Base-by-base conservation (phyloP, 768 basidiomycete genomes). In the Mycena floridula region DNA sequence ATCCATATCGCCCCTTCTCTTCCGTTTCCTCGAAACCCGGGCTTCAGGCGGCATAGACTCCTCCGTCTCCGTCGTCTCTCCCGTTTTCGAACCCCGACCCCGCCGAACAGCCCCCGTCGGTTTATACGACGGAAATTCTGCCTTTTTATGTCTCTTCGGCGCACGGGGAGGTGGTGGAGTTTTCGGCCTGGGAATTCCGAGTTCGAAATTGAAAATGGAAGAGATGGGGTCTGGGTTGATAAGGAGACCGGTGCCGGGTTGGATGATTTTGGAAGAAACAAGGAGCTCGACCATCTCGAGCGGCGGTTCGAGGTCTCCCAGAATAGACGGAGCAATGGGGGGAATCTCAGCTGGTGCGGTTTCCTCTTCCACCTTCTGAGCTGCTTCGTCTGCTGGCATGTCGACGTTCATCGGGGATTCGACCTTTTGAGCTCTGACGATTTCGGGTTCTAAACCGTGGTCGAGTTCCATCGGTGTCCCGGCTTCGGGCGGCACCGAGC, bases 221-320 rank as follows among this genome's bases (percentile, higher is more conserved):
- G 70, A 64, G 21, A 94, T 60, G 0, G 88, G 85, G 20, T 76
- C 70, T 2, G 71, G 60, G 38, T 73, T 63, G 5, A 89, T 62
- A 30, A 81, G 55, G 48, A 86, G 61, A 40, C 77, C 76, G 16
- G 76, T 60, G 12, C 74, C 72, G 7, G 76, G 68, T 46, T 73
- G 65, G 40, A 89, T 73, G 12, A 62, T 55, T 22, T 79, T 72
- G n/a, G 57, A 58, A 15, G 76, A 79, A 11, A 71, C 57, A 21
- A 86, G 74, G 23, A 83, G 68, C 12, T 76, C 65, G 2, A 92
- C 66, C 6, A 77, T 53, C 1, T 72, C 64, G 2, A 83, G 50
- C 3, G 82, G 72, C 2, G 87, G 81, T 60, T 94, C 92, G 20
- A 94, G 74, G 54, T 89, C 79, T 20, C 90, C 89, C 15, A 85